phyloP scores from a whole-genome alignment of 345 rosid genomes.

The Ceriops tagal region DNA sequence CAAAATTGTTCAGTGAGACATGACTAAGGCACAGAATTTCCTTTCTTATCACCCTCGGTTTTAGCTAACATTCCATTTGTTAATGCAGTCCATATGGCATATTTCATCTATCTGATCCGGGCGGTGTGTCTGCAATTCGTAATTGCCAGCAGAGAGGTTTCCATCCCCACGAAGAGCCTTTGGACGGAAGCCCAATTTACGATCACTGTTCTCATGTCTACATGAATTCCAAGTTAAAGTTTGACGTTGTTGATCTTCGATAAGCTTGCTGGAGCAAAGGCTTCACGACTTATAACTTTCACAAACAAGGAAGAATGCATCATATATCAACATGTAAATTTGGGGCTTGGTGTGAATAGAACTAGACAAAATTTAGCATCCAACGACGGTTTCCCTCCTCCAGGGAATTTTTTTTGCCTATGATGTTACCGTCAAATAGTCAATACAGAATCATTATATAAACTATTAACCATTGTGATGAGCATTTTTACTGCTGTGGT shows the following conservation, averaged over 20 bases:
- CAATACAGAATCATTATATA: no score
- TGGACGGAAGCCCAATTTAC: slow-evolving; percentile 72
- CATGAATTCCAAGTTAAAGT: slow-evolving; percentile 62
- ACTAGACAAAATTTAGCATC: background rate
- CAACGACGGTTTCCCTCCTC: background rate
- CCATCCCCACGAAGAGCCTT: slow-evolving; percentile 94
- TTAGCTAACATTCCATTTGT: background rate
- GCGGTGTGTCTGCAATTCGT: slow-evolving; percentile 80
- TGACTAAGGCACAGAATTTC: no score
- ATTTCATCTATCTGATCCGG: slow-evolving; percentile 90
- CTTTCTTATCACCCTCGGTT: no score
- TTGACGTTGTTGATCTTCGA: slow-evolving; percentile 87
- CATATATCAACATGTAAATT: slow-evolving; percentile 8
- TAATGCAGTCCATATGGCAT: slow-evolving; percentile 72
- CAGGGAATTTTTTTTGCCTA: background rate
- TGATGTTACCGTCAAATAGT: no score
- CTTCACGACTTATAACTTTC: background rate
- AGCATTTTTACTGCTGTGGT: no score
- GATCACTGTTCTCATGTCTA: slow-evolving; percentile 95
- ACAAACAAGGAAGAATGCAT: background rate
- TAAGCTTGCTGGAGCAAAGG: slow-evolving; percentile 24
- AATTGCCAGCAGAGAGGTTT: slow-evolving; percentile 94
- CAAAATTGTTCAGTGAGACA: no score
- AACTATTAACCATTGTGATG: no score
- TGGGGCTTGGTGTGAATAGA: background rate